Evolutionary conservation across 2,329 filamentous ascomycete genomes (phyloP), one percentile per base, ranked within the genome.

Genomic region (Aspergillus aculeatus): DNA sequence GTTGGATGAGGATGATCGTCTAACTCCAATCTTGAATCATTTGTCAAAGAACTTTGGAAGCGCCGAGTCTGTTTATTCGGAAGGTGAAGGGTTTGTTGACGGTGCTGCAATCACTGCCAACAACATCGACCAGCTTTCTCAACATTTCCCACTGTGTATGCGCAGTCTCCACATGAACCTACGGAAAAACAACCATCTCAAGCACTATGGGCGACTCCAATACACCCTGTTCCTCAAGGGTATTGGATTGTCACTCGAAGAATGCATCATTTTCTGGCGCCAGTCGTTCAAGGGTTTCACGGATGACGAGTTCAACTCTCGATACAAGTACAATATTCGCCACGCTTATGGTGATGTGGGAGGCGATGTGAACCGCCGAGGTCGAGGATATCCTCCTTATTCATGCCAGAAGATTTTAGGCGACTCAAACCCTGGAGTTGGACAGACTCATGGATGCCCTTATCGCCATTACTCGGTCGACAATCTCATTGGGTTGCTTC

Each of bases 191-290:
- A 88, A 88, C 12, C 93, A 99, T 72, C 82, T 99, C 64, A 97
- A 97, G 78, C 93, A 99, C 76, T 96, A 84, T 70, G 93, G 92
- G 14, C 90, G 95, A 64, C 82, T 98, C 10, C 95, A 99, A 77
- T 99, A 98, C 80, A 91, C 91, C 0, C 85, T 99, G 4, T 99
- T 99, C 84, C 83, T 99, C 60, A 99, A 99, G 77, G 95, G 95
- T 47, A 92, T 98, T 60, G 95, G 95, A 0, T 81, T 99, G 29
- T 92, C 86, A 64, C 81, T 99, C n/a, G 92, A 97, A 71, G 94
- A 99, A 76, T 92, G 87, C 68, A 84, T 99, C 24, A 68, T 92
- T 12, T 99, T 99, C 81, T 99, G 95, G 95, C 88, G 95, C 11
- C 84, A 86, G 63, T 82, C 84, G 29, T 98, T 99, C 84, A 87